Evolutionary conservation across 2,329 filamentous ascomycete species (phyloP).

Genomic region (Arachnopeziza araneosa): DNA sequence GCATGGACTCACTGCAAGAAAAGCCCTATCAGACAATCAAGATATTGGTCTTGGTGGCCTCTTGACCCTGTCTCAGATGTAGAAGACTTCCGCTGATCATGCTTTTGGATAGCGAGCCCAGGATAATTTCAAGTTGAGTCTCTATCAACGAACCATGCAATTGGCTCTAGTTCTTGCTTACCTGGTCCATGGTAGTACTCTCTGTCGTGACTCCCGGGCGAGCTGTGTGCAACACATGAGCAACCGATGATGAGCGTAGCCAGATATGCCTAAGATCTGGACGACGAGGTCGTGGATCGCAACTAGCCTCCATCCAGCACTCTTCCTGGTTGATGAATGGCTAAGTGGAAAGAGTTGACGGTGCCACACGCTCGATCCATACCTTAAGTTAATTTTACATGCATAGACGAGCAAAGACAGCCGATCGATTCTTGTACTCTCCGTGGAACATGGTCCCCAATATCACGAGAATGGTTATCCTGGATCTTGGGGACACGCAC

Average conservation of each 20-base stretch:
- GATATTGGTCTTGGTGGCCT: background rate
- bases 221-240: background rate
- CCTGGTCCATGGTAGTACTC: background rate
- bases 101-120: background rate
- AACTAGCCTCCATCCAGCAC: constrained; percentile 51
- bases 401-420: background rate
- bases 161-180: background rate
- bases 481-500: background rate
- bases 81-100: background rate
- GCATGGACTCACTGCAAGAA: too few relatives aligned
- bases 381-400: background rate
- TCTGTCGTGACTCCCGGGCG: background rate
- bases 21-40: too few relatives aligned
- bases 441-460: background rate
- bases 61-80: background rate
- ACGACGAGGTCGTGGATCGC: constrained; percentile 51
- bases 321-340: constrained; percentile 1
- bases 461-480: background rate
- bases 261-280: background rate
- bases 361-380: background rate
- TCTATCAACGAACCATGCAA: background rate
- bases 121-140: background rate
- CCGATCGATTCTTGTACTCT: background rate
- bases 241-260: background rate
- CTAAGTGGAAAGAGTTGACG: background rate